phyloP scores from a whole-genome alignment of 2,329 filamentous ascomycete species.

The Fusarium sp. region DNA sequence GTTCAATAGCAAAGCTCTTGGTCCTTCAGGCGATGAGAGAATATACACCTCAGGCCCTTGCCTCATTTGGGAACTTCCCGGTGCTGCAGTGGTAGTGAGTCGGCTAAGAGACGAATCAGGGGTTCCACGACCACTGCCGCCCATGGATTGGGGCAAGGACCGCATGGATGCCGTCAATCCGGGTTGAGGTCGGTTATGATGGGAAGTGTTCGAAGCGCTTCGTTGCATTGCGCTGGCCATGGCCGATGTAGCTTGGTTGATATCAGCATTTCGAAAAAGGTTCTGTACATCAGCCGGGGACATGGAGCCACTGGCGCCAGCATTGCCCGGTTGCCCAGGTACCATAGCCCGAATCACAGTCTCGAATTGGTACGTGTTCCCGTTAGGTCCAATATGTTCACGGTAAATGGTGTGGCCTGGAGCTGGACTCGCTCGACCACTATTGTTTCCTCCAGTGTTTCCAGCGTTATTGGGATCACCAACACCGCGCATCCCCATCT shows the following conservation, averaged over 20 bases:
- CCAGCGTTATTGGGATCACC: slow-evolving; percentile 49
- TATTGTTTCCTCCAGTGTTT: slow-evolving; percentile 43
- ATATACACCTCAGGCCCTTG: slow-evolving; percentile 68
- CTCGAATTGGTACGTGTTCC: slow-evolving; percentile 53
- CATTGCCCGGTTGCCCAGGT: slow-evolving; percentile 21
- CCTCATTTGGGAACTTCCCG: slow-evolving; percentile 33
- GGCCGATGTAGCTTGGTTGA: slow-evolving; percentile 59
- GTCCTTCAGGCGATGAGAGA: slow-evolving; percentile 70
- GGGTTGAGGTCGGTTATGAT: slow-evolving; percentile 54
- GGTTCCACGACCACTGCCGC: slow-evolving; percentile 61
- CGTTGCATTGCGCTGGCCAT: slow-evolving; percentile 66
- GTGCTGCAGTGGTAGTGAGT: slow-evolving; percentile 42
- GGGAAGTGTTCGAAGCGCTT: slow-evolving; percentile 61
- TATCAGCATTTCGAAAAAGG: slow-evolving; percentile 61
- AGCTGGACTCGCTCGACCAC: slow-evolving; percentile 51
- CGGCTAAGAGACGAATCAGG: slow-evolving; percentile 56
- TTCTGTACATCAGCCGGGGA: slow-evolving; percentile 60
- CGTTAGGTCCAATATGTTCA: slow-evolving; percentile 51
- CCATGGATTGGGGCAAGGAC: slow-evolving; percentile 52
- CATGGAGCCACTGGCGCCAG: slow-evolving; percentile 48
- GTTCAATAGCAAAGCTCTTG: slow-evolving; percentile 68
- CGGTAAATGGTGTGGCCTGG: slow-evolving; percentile 50
- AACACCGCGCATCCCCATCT: slow-evolving; percentile 57
- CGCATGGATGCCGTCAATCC: slow-evolving; percentile 59
- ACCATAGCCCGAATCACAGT: slow-evolving; percentile 47